A percentile compares a stretch with the other conserved stretches of the same genome.
Conservation (phyloP, 2,329 filamentous ascomycete species). For the Penicillium olsonii region DNA sequence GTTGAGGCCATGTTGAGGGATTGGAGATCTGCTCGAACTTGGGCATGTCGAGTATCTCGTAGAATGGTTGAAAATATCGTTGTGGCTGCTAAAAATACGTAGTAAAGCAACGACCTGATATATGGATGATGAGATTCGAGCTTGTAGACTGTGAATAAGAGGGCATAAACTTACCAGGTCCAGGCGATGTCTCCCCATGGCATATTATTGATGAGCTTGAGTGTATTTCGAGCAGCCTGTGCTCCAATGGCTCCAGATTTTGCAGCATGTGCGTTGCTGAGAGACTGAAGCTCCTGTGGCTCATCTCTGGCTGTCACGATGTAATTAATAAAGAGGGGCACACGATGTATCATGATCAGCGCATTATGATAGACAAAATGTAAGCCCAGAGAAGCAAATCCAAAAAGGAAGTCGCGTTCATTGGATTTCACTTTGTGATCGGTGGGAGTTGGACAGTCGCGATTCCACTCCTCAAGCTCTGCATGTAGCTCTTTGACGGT, state of each 20-base stretch:
- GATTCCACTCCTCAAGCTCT: conserved; percentile 88
- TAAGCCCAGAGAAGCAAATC: conserved; percentile 84
- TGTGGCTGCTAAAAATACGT: conserved; percentile 87
- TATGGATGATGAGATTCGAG: background rate
- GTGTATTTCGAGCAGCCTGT: conserved; percentile 83
- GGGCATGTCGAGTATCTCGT: conserved; percentile 81
- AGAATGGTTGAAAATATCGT: conserved; percentile 91
- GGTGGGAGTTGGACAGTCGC: conserved; percentile 82
- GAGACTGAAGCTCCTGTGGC: conserved; percentile 52
- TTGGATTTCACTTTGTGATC: conserved; percentile 86
- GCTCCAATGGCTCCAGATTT: conserved; percentile 85
- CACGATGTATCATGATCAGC: conserved; percentile 90
- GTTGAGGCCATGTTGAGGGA: conserved; percentile 86
- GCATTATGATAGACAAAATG: conserved; percentile 97
- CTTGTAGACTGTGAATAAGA: background rate
- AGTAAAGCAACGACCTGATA: conserved; percentile 79
- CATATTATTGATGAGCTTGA: conserved; percentile 88
- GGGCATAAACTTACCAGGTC: conserved; percentile 69
- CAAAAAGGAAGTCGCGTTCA: conserved; percentile 80
- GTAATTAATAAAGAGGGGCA: conserved; percentile 90
- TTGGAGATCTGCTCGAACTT: conserved; percentile 78
- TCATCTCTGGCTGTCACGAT: conserved; percentile 71
- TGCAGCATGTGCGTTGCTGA: conserved; percentile 80
- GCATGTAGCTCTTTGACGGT: conserved; percentile 87
- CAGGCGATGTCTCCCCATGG: conserved; percentile 90